phyloP scores from a whole-genome alignment of 2,329 filamentous ascomycete genomes.

The Colletotrichum shisoi region DNA sequence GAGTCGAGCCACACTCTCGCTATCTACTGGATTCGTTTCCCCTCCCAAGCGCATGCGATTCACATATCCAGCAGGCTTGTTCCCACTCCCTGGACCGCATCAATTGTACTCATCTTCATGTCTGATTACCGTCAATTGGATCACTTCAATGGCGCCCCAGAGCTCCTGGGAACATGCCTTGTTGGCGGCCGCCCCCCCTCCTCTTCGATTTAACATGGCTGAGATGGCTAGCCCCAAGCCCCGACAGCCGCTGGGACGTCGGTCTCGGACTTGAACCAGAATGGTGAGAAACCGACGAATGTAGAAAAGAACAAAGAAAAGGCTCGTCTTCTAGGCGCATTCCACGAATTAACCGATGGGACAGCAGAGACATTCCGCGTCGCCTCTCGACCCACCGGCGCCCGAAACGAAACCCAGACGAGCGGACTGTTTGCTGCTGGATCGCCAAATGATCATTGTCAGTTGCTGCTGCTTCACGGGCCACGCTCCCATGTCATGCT shows the following conservation, averaged over 20 bases:
- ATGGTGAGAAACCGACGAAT: not conserved
- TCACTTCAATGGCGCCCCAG: slow-evolving; percentile 1
- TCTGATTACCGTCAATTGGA: slow-evolving; percentile 26
- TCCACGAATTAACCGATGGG: slow-evolving; percentile 10
- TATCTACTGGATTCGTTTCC: not conserved
- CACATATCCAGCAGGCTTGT: slow-evolving; percentile 25
- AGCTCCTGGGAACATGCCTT: not conserved
- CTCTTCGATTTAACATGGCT: not conserved
- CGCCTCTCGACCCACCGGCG: slow-evolving; percentile 10
- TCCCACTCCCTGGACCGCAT: slow-evolving; percentile 24
- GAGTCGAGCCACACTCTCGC: no score
- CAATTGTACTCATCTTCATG: slow-evolving; percentile 31
- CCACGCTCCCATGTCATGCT: slow-evolving; percentile 24
- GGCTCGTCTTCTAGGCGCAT: slow-evolving; percentile 18
- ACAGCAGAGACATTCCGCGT: slow-evolving; percentile 27
- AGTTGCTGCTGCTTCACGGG: not conserved
- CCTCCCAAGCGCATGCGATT: slow-evolving; percentile 12
- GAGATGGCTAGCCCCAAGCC: slow-evolving; percentile 20
- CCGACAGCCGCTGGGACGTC: slow-evolving; percentile 4
- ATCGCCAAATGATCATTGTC: not conserved
- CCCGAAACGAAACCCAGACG: slow-evolving; percentile 28
- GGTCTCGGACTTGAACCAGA: slow-evolving; percentile 33
- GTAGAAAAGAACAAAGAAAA: slow-evolving; percentile 10
- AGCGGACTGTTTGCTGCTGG: slow-evolving; percentile 1
- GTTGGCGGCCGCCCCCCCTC: slow-evolving; percentile 6